phyloP scores from a whole-genome alignment of 176 grass and related monocot genomes.

The Oryza glumipatula region DNA sequence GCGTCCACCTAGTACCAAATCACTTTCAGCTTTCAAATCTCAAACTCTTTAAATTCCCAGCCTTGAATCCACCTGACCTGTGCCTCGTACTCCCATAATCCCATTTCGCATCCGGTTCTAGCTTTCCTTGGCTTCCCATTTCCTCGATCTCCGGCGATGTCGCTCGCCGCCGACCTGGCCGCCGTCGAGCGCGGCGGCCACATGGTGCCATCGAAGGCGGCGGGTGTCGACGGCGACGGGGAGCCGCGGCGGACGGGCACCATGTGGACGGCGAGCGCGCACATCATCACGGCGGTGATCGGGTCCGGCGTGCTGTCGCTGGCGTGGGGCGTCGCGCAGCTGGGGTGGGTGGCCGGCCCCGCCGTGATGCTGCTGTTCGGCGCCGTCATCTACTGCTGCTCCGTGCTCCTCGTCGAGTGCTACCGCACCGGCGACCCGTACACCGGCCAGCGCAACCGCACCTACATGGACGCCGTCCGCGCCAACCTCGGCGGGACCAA shows the following conservation, averaged over 20 bases:
- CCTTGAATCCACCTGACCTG: background rate
- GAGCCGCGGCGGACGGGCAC: constrained; percentile 63
- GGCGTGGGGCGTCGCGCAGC: constrained; percentile 82
- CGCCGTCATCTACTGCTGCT: constrained; percentile 80
- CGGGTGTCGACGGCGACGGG: constrained; percentile 1
- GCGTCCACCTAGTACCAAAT: background rate
- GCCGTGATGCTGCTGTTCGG: constrained; percentile 68
- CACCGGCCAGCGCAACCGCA: constrained; percentile 66
- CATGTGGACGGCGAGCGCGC: constrained; percentile 88
- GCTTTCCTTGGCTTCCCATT: too few species aligned
- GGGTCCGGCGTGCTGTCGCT: constrained; percentile 92
- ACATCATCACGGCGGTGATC: constrained; percentile 91
- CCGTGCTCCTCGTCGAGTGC: constrained; percentile 75
- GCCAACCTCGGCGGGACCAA: constrained; percentile 55
- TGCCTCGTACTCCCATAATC: background rate
- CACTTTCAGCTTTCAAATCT: background rate
- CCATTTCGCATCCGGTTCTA: background rate
- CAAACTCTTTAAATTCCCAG: background rate
- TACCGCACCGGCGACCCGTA: constrained; percentile 75
- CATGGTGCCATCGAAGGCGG: background rate
- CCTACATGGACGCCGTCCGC: constrained; percentile 77
- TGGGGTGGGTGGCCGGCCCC: constrained; percentile 84
- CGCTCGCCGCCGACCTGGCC: background rate
- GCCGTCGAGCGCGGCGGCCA: background rate
- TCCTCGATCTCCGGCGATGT: background rate